Percentiles rank a stretch among this genome's conserved stretches.
Evolutionary conservation across 2,329 filamentous ascomycete species (phyloP).

Genomic region (Aspergillus floridensis): DNA sequence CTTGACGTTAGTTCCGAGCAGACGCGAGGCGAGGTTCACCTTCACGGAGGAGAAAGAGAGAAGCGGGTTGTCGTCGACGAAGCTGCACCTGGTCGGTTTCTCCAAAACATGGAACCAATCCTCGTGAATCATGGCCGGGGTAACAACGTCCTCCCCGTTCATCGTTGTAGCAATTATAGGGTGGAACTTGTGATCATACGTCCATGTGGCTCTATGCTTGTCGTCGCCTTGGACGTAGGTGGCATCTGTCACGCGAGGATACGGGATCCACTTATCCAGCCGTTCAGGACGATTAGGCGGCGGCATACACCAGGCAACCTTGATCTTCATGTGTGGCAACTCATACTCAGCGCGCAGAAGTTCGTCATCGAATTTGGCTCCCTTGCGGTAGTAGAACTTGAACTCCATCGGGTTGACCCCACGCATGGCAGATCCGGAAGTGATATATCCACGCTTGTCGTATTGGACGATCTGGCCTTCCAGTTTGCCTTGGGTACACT

Average conservation of each 20-base stretch:
- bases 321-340: constrained; percentile 52
- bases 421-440: constrained; percentile 52
- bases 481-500: constrained; percentile 47
- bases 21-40: constrained; percentile 27
- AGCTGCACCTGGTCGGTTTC: constrained; percentile 42
- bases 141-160: constrained; percentile 50
- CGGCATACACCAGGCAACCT: constrained; percentile 54
- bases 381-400: constrained; percentile 54
- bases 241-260: constrained; percentile 52
- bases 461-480: constrained; percentile 49
- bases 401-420: constrained; percentile 52
- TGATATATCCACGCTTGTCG: constrained; percentile 51
- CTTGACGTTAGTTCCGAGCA: constrained; percentile 31
- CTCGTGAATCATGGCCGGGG: constrained; percentile 53
- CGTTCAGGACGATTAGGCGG: constrained; percentile 49
- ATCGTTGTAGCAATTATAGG: constrained; percentile 47
- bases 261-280: constrained; percentile 54
- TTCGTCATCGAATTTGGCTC: constrained; percentile 53
- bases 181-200: constrained; percentile 49
- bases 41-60: constrained; percentile 43
- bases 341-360: constrained; percentile 54
- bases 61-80: constrained; percentile 52
- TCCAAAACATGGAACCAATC: constrained; percentile 44
- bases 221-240: constrained; percentile 52
- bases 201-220: constrained; percentile 50